These are phyloP conservation scores for Endogone sp. DNA, from an alignment of 192 early-diverging fungal genomes.

Conservation along the genomic window DNA sequence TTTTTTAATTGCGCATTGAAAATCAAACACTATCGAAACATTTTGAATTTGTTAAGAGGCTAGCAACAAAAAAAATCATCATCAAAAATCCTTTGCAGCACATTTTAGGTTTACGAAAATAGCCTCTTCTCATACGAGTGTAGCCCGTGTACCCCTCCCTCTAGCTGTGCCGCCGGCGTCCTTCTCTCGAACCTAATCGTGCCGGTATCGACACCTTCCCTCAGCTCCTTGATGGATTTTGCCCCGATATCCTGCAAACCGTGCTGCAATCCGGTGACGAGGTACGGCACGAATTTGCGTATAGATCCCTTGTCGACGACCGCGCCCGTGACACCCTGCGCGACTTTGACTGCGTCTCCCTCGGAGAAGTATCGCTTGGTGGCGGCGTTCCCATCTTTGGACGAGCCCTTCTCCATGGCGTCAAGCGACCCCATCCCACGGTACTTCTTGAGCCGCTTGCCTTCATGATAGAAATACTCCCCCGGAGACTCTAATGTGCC, in stretches of 20 bases:
- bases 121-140: conserved; percentile 80
- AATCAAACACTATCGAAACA: too few relatives aligned
- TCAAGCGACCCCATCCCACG: conserved; percentile 99
- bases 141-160: conserved; percentile 94
- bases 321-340: conserved; percentile 95
- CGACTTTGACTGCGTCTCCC: conserved; percentile 96
- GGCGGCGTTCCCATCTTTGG: conserved; percentile 64
- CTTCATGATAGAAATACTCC: conserved; percentile 98
- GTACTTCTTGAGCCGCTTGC: conserved; percentile 97
- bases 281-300: conserved; percentile 89
- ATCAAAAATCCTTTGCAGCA: too few relatives aligned
- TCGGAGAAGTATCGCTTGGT: conserved; percentile 95
- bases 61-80: too few relatives aligned
- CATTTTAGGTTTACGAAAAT: conserved; percentile 46
- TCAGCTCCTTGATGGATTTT: conserved; percentile 59
- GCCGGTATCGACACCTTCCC: conserved; percentile 62
- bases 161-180: conserved; percentile 90
- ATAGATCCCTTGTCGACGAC: conserved; percentile 98
- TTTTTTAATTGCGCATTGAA: too few relatives aligned
- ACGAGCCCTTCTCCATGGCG: conserved; percentile 72
- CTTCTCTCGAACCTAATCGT: conserved; percentile 91
- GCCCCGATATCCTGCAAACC: conserved; percentile 97
- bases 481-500: conserved; percentile 95
- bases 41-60: too few relatives aligned
- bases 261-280: conserved; percentile 94